Conservation (phyloP, 805 yeast species). For the Wickerhamiella australiensis region DNA sequence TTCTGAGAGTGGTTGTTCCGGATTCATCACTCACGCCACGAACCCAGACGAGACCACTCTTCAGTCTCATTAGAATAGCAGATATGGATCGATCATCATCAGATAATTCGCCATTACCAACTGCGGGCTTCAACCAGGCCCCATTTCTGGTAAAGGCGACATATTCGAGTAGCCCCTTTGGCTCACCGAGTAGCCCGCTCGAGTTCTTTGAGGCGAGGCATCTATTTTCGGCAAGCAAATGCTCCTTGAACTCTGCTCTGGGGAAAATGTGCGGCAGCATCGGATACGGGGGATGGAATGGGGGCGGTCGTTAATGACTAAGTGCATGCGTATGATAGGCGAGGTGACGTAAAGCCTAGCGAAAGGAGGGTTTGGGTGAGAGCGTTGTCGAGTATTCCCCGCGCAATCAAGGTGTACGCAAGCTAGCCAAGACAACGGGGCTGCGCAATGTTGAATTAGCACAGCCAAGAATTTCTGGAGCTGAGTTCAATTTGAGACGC, state of each 20-base stretch:
- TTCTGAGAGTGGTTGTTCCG: not conserved
- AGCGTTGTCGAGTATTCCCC: not conserved
- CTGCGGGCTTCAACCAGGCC: slow-evolving; percentile 10
- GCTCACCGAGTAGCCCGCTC: slow-evolving; percentile 1
- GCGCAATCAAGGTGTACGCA: not conserved
- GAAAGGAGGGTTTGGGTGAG: not conserved
- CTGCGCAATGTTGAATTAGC: not conserved
- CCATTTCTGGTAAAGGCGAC: slow-evolving; percentile 12
- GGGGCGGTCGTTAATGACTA: not conserved
- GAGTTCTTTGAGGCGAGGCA: not conserved
- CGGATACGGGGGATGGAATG: not conserved
- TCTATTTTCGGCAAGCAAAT: not conserved
- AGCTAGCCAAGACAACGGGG: too few relatives aligned
- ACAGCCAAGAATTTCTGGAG: not conserved
- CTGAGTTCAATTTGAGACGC: not conserved
- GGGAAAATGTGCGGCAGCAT: slow-evolving; percentile 10
- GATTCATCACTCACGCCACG: not conserved
- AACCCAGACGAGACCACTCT: not conserved
- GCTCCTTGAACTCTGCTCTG: not conserved
- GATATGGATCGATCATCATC: slow-evolving; percentile 2
- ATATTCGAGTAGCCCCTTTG: not conserved
- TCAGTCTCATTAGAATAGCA: not conserved
- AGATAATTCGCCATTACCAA: not conserved
- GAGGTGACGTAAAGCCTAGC: not conserved
- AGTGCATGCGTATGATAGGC: slow-evolving; percentile 2